Percentiles rank a stretch among this genome's conserved stretches.
phyloP scores from a whole-genome alignment of 176 grass and related monocot genomes.

The Triticum dicoccoides region DNA sequence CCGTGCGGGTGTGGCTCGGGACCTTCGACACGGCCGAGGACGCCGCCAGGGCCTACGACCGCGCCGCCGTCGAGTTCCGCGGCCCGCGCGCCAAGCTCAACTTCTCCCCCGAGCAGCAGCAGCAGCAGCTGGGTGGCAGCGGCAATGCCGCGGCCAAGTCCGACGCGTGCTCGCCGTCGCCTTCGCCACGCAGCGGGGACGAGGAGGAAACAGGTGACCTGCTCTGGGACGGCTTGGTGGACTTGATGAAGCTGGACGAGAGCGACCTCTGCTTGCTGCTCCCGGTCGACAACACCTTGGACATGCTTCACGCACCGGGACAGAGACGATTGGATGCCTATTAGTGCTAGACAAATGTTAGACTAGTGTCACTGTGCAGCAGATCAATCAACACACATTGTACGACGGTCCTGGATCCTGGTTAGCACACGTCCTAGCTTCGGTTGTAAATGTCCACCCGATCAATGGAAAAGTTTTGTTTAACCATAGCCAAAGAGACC shows the following conservation, averaged over 20 bases:
- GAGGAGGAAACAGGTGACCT: constrained; percentile 24
- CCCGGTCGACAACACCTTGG: no score
- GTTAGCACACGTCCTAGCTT: no score
- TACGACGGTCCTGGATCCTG: no score
- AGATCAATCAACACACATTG: no score
- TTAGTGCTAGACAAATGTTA: no score
- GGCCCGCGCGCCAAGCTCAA: constrained; percentile 89
- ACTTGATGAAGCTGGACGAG: constrained; percentile 61
- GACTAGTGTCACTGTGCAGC: no score
- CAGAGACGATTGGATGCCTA: no score
- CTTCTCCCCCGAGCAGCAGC: constrained; percentile 59
- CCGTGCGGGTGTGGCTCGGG: constrained; percentile 84
- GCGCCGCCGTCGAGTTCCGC: constrained; percentile 82
- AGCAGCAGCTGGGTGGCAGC: not conserved
- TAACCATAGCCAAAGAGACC: no score
- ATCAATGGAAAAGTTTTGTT: no score
- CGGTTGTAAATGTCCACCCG: no score
- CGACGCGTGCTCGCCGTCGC: constrained; percentile 27
- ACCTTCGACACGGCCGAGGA: constrained; percentile 85
- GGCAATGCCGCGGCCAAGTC: not conserved
- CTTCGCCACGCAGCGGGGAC: constrained; percentile 21
- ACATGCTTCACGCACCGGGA: no score
- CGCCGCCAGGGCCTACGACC: constrained; percentile 74
- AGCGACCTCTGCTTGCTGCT: constrained; percentile 31
- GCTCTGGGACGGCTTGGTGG: constrained; percentile 75